A percentile compares a stretch with the other conserved stretches of the same genome.
Evolutionary conservation across 208 protist genomes (phyloP).

Genomic region (Plasmodiophora brassicae): DNA sequence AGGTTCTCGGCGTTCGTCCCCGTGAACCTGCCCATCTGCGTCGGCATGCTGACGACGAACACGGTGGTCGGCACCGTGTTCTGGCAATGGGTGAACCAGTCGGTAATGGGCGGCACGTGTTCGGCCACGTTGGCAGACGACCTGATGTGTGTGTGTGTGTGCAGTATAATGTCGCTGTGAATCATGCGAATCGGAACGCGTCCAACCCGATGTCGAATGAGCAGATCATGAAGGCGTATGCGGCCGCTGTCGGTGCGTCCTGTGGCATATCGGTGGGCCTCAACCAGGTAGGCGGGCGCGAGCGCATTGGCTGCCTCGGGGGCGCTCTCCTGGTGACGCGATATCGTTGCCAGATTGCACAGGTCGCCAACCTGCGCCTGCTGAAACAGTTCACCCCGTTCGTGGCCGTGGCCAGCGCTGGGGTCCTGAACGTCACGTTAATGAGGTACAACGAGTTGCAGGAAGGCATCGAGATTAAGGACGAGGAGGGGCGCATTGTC

Average conservation of each 20-base stretch:
- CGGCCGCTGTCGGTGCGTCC: not conserved
- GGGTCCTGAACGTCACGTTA: not conserved
- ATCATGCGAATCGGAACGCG: conserved; percentile 21
- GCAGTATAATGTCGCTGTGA: conserved; percentile 15
- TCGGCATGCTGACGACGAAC: conserved; percentile 4
- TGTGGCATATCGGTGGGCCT: conserved; percentile 15
- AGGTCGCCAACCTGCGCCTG: not conserved
- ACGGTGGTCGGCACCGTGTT: not conserved
- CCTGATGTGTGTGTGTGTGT: too few relatives aligned
- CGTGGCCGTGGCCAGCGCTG: conserved; percentile 10
- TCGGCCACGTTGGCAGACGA: too few relatives aligned
- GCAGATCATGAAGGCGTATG: conserved; percentile 9
- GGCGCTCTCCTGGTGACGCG: not conserved
- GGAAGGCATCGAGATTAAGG: conserved; percentile 16
- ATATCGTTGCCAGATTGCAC: not conserved
- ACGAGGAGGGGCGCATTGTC: not conserved
- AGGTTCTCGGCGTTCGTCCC: conserved; percentile 16
- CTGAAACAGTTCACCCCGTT: not conserved
- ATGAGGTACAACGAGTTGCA: not conserved
- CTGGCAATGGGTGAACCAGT: conserved; percentile 31
- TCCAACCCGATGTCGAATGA: conserved; percentile 27
- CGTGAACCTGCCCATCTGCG: conserved; percentile 6
- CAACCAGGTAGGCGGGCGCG: not conserved
- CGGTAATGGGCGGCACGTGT: too few relatives aligned
- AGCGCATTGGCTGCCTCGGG: too few relatives aligned